Evolutionary conservation across 78 protist genomes (phyloP).

Genomic region (Diacronema lutheri): DNA sequence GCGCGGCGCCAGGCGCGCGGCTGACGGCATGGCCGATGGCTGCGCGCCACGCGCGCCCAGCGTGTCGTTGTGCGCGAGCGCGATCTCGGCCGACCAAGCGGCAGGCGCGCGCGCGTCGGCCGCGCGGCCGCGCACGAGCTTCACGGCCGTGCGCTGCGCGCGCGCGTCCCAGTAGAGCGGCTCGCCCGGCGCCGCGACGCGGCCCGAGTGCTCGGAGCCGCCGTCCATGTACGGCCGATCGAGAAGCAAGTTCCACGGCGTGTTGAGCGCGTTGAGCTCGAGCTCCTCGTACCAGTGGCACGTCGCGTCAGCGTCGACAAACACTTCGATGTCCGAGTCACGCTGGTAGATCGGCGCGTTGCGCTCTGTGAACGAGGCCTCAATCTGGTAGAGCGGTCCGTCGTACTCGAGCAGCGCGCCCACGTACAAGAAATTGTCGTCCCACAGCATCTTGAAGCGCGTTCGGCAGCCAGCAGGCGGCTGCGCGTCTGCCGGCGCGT

Average conservation of each 20-base stretch:
- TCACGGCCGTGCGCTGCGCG: neutral
- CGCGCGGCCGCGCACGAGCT: neutral
- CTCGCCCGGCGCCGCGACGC: neutral
- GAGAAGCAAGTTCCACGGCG: conserved; percentile 20
- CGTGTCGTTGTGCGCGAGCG: conserved; percentile 1
- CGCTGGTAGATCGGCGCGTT: conserved; percentile 16
- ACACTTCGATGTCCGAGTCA: conserved; percentile 56
- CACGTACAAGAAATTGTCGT: conserved; percentile 43
- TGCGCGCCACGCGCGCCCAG: neutral
- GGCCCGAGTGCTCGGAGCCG: neutral
- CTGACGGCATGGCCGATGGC: neutral
- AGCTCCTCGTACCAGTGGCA: conserved; percentile 53
- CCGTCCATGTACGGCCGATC: conserved; percentile 31
- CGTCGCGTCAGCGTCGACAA: conserved; percentile 27
- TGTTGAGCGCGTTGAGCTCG: conserved; percentile 54
- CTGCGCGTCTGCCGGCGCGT: neutral
- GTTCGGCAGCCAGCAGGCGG: conserved; percentile 14
- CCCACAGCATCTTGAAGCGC: conserved; percentile 47
- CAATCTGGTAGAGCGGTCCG: no score
- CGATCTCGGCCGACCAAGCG: conserved; percentile 38
- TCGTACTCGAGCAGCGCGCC: conserved; percentile 41
- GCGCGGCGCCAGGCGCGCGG: neutral
- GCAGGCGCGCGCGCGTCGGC: neutral
- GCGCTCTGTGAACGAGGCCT: conserved; percentile 27
- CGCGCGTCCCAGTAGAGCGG: neutral